These are phyloP conservation scores for Vaccinium corymbosum DNA, from an alignment of 148 eudicot species.

Conservation along the genomic window DNA sequence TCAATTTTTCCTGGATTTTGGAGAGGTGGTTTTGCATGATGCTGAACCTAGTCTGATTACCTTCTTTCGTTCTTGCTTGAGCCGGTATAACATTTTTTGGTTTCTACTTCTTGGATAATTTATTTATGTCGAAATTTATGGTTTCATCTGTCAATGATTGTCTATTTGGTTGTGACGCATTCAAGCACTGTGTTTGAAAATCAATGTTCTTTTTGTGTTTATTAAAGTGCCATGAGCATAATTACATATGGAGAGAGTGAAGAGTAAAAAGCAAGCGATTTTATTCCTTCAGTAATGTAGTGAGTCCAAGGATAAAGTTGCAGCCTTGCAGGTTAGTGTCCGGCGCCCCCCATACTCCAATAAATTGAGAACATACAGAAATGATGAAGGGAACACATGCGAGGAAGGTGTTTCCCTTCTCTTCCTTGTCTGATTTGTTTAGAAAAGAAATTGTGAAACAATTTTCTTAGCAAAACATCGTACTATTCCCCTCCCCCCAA, in stretches of 20 bases:
- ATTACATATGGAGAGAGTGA: neutral
- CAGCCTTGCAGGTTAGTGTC: neutral
- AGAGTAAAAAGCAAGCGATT: neutral
- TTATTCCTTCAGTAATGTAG: neutral
- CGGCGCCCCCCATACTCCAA: neutral
- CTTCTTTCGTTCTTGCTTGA: slow-evolving; percentile 82
- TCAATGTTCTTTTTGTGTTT: neutral
- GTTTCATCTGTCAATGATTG: neutral
- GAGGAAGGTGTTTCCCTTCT: neutral
- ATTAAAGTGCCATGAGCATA: neutral
- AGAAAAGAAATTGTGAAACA: neutral
- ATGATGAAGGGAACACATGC: neutral
- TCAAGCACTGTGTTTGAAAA: neutral
- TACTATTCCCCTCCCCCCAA: neutral
- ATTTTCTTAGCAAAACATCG: neutral
- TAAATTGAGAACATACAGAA: neutral
- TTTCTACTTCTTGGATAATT: neutral
- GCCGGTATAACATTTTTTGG: slow-evolving; percentile 52
- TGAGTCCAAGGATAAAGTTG: neutral
- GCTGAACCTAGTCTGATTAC: slow-evolving; percentile 86
- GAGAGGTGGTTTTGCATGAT: slow-evolving; percentile 86
- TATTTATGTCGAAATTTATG: neutral
- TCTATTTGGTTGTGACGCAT: neutral
- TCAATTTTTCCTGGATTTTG: slow-evolving; percentile 90
- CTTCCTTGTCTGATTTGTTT: neutral